A percentile compares a stretch with the other conserved stretches of the same genome.
Evolutionary conservation across 1,284 basidiomycete genomes (phyloP).

Genomic region (Ustilago tritici): DNA sequence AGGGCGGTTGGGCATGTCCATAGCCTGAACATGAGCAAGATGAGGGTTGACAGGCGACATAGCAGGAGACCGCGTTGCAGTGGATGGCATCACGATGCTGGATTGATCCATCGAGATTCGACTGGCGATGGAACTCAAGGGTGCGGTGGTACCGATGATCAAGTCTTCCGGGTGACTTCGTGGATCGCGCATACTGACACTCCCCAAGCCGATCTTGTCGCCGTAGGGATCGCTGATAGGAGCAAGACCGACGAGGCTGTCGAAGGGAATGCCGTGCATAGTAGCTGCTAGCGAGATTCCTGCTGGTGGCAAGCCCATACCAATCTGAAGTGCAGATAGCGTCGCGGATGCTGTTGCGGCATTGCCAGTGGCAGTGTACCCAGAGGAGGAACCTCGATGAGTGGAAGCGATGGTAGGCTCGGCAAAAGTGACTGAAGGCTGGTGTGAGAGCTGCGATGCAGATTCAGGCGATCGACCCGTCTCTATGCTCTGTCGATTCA

Average conservation of each 20-base stretch:
- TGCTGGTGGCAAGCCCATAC: conserved; percentile 40
- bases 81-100: conserved; percentile 38
- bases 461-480: conserved; percentile 34
- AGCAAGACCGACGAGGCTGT: conserved; percentile 81
- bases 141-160: conserved; percentile 25
- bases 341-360: conserved; percentile 13
- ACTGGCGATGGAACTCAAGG: conserved; percentile 40
- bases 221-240: conserved; percentile 80
- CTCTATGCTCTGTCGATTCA: conserved; percentile 35
- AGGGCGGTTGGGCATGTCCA: conserved; percentile 33
- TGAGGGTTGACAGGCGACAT: conserved; percentile 31
- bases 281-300: conserved; percentile 51
- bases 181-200: conserved; percentile 54
- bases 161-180: conserved; percentile 35
- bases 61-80: conserved; percentile 29
- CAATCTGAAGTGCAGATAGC: conserved; percentile 29
- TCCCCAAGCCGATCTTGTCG: conserved; percentile 54
- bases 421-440: conserved; percentile 47
- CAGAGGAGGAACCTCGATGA: conserved; percentile 11
- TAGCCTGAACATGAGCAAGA: conserved; percentile 35
- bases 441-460: conserved; percentile 5
- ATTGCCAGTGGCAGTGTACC: neutral
- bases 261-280: conserved; percentile 81
- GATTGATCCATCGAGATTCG: conserved; percentile 43
- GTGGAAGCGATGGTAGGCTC: conserved; percentile 21